These are phyloP conservation scores for Hyparrhenia diplandra DNA, from an alignment of 176 grass and related monocot species.

Conservation along the genomic window DNA sequence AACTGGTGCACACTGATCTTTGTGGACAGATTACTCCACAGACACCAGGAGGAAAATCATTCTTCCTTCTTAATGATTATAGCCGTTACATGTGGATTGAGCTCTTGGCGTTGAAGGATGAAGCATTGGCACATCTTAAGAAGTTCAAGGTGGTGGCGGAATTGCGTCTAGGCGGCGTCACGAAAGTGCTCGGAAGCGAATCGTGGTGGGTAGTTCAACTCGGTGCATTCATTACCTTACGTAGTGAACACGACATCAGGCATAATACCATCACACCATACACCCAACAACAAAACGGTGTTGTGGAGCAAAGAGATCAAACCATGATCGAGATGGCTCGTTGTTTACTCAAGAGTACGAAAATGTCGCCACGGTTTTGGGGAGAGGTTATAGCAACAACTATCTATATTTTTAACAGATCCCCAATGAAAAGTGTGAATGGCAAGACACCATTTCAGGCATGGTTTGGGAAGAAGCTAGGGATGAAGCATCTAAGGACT, in stretches of 20 bases:
- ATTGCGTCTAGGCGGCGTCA: rapidly evolving
- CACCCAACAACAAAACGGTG: too few species aligned
- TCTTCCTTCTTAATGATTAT: background rate
- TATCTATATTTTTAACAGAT: too few species aligned
- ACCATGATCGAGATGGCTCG: too few species aligned
- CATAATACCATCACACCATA: too few species aligned
- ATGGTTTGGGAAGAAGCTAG: too few species aligned
- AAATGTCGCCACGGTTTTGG: too few species aligned
- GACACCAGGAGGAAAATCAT: background rate
- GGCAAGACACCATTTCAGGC: too few species aligned
- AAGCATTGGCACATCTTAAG: background rate
- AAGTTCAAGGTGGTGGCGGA: background rate
- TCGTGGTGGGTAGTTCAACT: background rate
- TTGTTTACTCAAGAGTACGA: too few species aligned
- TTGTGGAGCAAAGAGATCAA: too few species aligned
- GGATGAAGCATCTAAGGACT: too few species aligned
- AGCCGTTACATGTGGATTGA: background rate
- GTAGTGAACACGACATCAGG: background rate
- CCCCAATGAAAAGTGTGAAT: too few species aligned
- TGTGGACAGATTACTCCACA: background rate
- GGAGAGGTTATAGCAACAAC: too few species aligned
- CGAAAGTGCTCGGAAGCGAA: background rate
- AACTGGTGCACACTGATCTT: background rate
- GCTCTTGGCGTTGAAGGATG: background rate
- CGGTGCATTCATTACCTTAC: rapidly evolving